Base-by-base conservation (phyloP, 495 filamentous ascomycete species). In the Haplographium delicatum region DNA sequence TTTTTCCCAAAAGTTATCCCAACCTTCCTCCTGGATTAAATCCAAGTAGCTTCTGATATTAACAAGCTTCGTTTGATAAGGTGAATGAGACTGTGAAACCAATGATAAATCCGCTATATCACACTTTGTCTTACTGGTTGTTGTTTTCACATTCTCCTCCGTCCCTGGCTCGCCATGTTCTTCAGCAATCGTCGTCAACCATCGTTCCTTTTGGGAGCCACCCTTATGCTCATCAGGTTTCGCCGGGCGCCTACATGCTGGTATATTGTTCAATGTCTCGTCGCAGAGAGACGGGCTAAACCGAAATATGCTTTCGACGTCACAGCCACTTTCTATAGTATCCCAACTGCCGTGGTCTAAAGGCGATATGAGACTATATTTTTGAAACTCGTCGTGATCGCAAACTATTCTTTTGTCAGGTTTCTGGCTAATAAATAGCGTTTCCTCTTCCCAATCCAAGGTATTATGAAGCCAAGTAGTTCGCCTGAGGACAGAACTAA, bases 151-250 rank as follows among this genome's bases (percentile, higher is more conserved):
- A 31, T 13, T 31, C 28, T 7, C 28, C 28, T 13, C 28, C 13
- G 7, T n/a, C n/a, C n/a, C n/a, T n/a, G n/a, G n/a, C n/a, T n/a
- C n/a, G n/a, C n/a, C n/a, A n/a, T n/a, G 35, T 16, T 44, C 41
- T 44, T 44, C 41, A 25, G 18, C 11, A 44, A 44, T 44, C 22
- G 41, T 44, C 22, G 19, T 5, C 9, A 44, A 22, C 22, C 41
- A 23, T 10, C 9, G 20, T 44, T 44, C 19, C 5, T 44, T 44
- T 11, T 44, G 18, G 41, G 20, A 22, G 41, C 24, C 20, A 13
- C 41, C 41, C 20, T 25, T 8, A 25, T 24, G 18, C 8, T 44
- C 41, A 24, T 44, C 26, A 44, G 9, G 11, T 24, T 8, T 22
- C 20, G 8, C 19, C 41, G 7, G 19, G 22, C 7, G 28, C 7